Percentiles rank a stretch among this genome's conserved stretches.
phyloP scores from a whole-genome alignment of 2,329 filamentous ascomycete species.

The Fusarium brevicatenulatum region DNA sequence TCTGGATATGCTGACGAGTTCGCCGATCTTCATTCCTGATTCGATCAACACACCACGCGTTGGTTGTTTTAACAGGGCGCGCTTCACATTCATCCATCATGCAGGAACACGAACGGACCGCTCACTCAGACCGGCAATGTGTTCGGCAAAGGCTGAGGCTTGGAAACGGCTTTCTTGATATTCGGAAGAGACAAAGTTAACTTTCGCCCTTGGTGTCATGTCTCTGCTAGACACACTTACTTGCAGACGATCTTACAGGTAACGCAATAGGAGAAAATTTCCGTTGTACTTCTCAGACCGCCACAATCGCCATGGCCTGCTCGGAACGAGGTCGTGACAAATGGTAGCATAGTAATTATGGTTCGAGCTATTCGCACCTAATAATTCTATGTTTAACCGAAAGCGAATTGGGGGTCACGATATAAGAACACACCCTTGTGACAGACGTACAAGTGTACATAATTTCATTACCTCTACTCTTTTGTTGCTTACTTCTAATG shows the following conservation, averaged over 20 bases:
- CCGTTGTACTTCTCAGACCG: not conserved
- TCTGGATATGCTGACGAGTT: not conserved
- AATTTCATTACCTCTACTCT: not conserved
- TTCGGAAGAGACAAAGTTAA: not conserved
- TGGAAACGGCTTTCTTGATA: constrained; percentile 3
- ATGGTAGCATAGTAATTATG: not conserved
- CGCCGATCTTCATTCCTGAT: not conserved
- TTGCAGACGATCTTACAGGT: not conserved
- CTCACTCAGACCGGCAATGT: not conserved
- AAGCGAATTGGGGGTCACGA: not conserved
- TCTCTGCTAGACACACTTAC: not conserved
- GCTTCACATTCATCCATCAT: not conserved
- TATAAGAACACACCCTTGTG: not conserved
- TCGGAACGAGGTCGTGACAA: not conserved
- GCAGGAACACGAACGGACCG: not conserved
- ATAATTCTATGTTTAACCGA: not conserved
- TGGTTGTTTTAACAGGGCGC: not conserved
- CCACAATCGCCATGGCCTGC: not conserved
- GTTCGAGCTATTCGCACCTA: not conserved
- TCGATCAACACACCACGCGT: not conserved
- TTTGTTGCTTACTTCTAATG: not conserved
- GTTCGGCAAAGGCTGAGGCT: constrained; percentile 6
- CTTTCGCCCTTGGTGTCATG: not conserved
- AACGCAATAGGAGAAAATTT: not conserved
- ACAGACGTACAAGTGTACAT: not conserved